These are phyloP conservation scores for Saccharum officinarum DNA, from an alignment of 176 grass and related monocot genomes.

Conservation along the genomic window DNA sequence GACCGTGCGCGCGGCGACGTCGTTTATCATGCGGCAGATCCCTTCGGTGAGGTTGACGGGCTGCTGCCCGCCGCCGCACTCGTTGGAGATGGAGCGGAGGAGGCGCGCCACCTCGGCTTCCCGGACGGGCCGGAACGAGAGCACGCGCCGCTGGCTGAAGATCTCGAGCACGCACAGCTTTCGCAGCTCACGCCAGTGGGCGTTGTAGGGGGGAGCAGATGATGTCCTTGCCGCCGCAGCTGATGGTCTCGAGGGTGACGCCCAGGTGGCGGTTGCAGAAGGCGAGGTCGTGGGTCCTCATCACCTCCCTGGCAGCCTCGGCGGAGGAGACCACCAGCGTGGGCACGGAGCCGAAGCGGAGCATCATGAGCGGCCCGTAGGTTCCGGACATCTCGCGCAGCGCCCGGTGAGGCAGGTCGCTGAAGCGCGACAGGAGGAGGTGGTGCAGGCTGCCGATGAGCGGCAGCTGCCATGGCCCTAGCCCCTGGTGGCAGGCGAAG, in stretches of 20 bases:
- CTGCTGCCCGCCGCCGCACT: background rate
- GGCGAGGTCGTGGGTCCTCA: constrained; percentile 39
- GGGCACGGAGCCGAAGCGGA: background rate
- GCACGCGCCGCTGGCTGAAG: constrained; percentile 41
- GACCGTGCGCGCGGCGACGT: constrained; percentile 11
- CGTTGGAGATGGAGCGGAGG: background rate
- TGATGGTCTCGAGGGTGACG: constrained; percentile 22
- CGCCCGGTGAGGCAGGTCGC: constrained; percentile 30
- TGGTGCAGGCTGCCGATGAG: constrained; percentile 45
- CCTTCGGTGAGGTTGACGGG: constrained; percentile 25
- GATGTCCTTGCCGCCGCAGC: constrained; percentile 19
- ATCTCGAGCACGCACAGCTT: constrained; percentile 38
- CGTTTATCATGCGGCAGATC: background rate
- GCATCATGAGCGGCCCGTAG: background rate
- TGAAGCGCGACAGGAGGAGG: constrained; percentile 23
- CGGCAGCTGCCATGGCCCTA: constrained; percentile 51
- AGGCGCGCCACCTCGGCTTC: constrained; percentile 34
- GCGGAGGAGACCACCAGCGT: background rate
- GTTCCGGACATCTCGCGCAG: constrained; percentile 25
- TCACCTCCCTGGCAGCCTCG: constrained; percentile 35
- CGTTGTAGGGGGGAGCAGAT: constrained; percentile 38
- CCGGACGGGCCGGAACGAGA: constrained; percentile 20
- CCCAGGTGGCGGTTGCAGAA: constrained; percentile 32
- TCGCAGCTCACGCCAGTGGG: constrained; percentile 42
- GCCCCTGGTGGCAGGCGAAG: constrained; percentile 13